These are phyloP conservation scores for Starmerella kuoi DNA, from an alignment of 805 yeast species.

Conservation along the genomic window DNA sequence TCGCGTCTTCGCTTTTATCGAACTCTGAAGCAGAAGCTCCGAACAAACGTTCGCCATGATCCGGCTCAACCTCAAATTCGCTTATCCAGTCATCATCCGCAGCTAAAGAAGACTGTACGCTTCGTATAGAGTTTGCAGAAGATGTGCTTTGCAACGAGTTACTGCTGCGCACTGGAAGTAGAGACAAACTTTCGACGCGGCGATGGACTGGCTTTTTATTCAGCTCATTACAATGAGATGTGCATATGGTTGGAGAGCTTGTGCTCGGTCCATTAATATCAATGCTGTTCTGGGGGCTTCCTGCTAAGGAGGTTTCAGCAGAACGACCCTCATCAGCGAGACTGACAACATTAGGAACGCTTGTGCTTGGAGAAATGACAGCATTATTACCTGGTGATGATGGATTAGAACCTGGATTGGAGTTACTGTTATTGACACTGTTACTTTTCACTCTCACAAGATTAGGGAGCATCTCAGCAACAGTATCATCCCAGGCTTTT, in stretches of 20 bases:
- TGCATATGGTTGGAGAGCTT: background rate
- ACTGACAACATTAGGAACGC: background rate
- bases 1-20: too few species aligned
- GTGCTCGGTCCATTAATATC: background rate
- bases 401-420: background rate
- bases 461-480: conserved; percentile 2
- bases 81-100: background rate
- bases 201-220: background rate
- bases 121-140: too few species aligned
- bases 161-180: too few species aligned
- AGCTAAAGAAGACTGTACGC: background rate
- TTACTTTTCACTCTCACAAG: background rate
- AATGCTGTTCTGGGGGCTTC: background rate
- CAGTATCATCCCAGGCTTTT: conserved; percentile 11
- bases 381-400: background rate
- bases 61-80: background rate
- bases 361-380: background rate
- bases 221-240: background rate
- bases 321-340: background rate
- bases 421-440: background rate
- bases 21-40: background rate
- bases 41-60: too few species aligned
- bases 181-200: too few species aligned
- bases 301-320: background rate
- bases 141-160: background rate